Conservation (phyloP, 2,329 filamentous ascomycete species). For the Epichloe brachyelytri region DNA sequence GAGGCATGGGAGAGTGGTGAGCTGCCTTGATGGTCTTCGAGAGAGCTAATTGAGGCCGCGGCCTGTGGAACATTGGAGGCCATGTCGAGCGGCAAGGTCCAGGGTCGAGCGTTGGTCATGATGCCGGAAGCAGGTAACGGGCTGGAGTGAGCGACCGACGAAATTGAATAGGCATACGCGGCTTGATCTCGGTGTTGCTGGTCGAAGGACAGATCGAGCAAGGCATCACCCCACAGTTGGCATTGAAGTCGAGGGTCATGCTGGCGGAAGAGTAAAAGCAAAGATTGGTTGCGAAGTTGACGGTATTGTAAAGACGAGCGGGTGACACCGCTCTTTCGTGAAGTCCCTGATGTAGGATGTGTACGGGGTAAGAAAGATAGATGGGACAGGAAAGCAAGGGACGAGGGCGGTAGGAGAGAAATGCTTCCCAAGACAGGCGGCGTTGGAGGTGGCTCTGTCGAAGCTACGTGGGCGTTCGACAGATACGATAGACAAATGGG, state of each 20-base stretch:
- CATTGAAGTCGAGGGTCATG: conserved; percentile 48
- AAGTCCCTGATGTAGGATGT: conserved; percentile 19
- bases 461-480: conserved; percentile 1
- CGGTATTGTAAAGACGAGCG: conserved; percentile 24
- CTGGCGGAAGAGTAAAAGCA: conserved; percentile 23
- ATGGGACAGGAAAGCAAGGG: background rate
- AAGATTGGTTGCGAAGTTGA: conserved; percentile 18
- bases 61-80: conserved; percentile 28
- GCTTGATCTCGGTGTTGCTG: conserved; percentile 43
- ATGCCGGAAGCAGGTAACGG: conserved; percentile 20
- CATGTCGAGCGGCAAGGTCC: conserved; percentile 43
- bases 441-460: conserved; percentile 5
- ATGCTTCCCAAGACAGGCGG: conserved; percentile 3
- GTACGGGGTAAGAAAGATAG: conserved; percentile 9
- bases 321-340: conserved; percentile 33
- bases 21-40: conserved; percentile 34
- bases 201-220: conserved; percentile 49
- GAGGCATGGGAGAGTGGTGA: conserved; percentile 38
- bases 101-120: conserved; percentile 27
- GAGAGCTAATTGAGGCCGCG: conserved; percentile 32
- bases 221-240: conserved; percentile 42
- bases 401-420: background rate
- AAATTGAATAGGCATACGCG: conserved; percentile 21
- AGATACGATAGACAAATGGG: background rate
- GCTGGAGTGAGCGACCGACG: conserved; percentile 16